Evolutionary conservation across 768 basidiomycete species (phyloP), one percentile per base, ranked within the genome.

Genomic region (Serpula lacrymans): DNA sequence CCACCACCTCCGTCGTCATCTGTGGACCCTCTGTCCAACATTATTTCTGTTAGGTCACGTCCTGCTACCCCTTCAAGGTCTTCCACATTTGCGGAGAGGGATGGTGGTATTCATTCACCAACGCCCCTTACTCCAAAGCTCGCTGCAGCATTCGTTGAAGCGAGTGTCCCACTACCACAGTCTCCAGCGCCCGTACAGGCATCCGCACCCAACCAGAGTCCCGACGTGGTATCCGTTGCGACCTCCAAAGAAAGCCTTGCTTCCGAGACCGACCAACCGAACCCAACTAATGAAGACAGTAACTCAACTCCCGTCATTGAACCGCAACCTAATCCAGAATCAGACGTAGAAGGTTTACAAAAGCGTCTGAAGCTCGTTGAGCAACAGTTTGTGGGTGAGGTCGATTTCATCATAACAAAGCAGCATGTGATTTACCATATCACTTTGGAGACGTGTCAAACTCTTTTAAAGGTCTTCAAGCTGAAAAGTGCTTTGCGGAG

Each of bases 381-480:
- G 51, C 79, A 87, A 56, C 72, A 82, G n/a, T 89, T 91, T 53
- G 51, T 79, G 46, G 87, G 88, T 84, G 56, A 45, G 59, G 17
- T 33, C 26, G 14, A 5, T 45, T 35, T 5, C 13, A 41, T 24
- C 18, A 34, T n/a, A 23, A n/a, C n/a, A n/a, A n/a, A 38, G 13
- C 42, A 22, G 36, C 37, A 26, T n/a, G 22, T 32, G 26, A 24
- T 16, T 23, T 47, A 36, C 41, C 37, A 45, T 11, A 39, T 27
- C 17, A 8, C 32, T 39, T 52, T 37, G n/a, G 35, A 91, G 89
- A 89, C 54, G 77, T 91, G 3, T 86, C 88, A 8, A 75, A 69
- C 3, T 88, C 88, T 9, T 88, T 84, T 67, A 82, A 85, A 57
- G 72, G 75, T 47, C 65, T 92, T 25, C 85, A 87, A 48, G 75